These are phyloP conservation scores for Oryza meridionalis DNA, from an alignment of 176 grass and related monocot genomes.

Conservation along the genomic window DNA sequence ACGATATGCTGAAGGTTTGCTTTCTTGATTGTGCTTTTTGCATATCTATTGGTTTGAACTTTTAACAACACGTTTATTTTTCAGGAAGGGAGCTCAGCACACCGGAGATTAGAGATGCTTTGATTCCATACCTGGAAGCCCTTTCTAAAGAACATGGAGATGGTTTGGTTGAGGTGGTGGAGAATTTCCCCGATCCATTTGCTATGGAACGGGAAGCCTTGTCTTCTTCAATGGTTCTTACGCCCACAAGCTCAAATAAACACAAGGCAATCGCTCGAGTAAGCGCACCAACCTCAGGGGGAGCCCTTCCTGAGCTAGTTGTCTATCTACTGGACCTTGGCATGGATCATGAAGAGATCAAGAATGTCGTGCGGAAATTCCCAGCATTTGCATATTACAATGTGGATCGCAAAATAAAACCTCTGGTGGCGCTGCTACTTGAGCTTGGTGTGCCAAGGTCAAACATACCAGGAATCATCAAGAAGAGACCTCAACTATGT, in stretches of 20 bases:
- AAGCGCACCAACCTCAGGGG: conserved; percentile 50
- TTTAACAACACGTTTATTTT: conserved; percentile 34
- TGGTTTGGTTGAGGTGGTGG: conserved; percentile 66
- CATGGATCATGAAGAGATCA: conserved; percentile 72
- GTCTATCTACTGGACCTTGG: conserved; percentile 66
- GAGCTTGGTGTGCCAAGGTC: conserved; percentile 68
- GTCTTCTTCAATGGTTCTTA: conserved; percentile 41
- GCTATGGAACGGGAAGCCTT: conserved; percentile 43
- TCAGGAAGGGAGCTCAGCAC: conserved; percentile 92
- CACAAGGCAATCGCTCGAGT: conserved; percentile 75
- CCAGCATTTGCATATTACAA: conserved; percentile 83
- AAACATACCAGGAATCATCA: conserved; percentile 81
- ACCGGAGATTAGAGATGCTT: conserved; percentile 79
- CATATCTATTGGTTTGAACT: conserved; percentile 3
- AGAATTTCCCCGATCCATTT: conserved; percentile 77
- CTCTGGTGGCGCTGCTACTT: conserved; percentile 61
- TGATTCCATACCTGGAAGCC: conserved; percentile 68
- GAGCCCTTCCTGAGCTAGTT: conserved; percentile 65
- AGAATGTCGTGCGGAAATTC: conserved; percentile 57
- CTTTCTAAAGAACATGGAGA: conserved; percentile 73
- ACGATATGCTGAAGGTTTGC: conserved; percentile 80
- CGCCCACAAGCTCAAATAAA: conserved; percentile 64
- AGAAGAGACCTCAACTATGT: conserved; percentile 81
- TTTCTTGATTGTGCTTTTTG: not conserved
- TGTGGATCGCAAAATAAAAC: conserved; percentile 84